Base-by-base conservation (phyloP, 2,329 filamentous ascomycete genomes). In the Teratosphaeria epicoccoides region DNA sequence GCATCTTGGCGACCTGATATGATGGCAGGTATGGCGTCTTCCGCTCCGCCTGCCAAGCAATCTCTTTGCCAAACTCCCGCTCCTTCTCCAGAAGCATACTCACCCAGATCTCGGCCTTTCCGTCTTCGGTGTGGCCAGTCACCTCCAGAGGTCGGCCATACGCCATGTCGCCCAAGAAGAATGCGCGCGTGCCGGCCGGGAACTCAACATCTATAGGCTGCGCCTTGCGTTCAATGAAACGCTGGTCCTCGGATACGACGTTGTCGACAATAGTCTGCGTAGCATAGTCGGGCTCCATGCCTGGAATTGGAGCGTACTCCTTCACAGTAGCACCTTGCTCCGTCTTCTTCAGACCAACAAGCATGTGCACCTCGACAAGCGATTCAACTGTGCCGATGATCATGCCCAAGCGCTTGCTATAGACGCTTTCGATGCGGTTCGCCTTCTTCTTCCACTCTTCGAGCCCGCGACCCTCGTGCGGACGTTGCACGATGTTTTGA, bases 131-230 rank as follows among this genome's bases (percentile, higher is more conserved):
- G 63, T 97, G 88, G 1, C 81, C 82, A 23, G 80, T 79, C 22
- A 98, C 82, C 66, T 93, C 83, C n/a, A 95, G 73, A 3, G 93
- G 91, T 33, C 90, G 82, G 14, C 93, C 93, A 62, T 95, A 97
- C 49, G 88, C 88, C 70, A 85, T 94, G 33, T 96, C 90, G 46
- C 93, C 93, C 2, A 98, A 74, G 75, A 95, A 97, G 73, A 98
- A 98, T 0, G 87, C 89, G 51, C 84, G 81, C 1, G 88, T 87
- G 37, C 83, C 84, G 51, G 83, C 71, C 0, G 93, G 90, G 57
- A 96, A 97, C 63, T 98, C 93, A 67, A 96, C 84, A 59, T 90
- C 85, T 28, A 98, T 84, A 1, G 91, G 86, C 4, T 95, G 66
- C n/a, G 93, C 90, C 11, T 79, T 84, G 62, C 83, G 85, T 71